phyloP scores from a whole-genome alignment of 2,329 filamentous ascomycete genomes.

The Stromatinia cepivora region DNA sequence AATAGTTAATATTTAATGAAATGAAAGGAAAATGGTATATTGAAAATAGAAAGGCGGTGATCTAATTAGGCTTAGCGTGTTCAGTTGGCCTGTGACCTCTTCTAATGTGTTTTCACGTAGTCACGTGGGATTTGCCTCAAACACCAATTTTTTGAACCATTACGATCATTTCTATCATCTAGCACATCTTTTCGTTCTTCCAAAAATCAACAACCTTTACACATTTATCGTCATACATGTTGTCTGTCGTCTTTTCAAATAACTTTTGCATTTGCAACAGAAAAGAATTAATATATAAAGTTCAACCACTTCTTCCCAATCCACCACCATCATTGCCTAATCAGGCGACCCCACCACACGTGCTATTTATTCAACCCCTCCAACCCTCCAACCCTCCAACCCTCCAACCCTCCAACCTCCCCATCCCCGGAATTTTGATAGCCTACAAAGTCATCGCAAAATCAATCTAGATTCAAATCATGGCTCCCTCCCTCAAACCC shows the following conservation, averaged over 20 bases:
- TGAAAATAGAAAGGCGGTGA: too few relatives aligned
- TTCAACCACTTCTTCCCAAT: background rate
- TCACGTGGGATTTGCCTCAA: background rate
- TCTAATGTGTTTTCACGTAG: background rate
- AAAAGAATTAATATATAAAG: background rate
- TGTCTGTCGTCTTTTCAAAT: background rate
- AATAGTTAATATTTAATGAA: too few relatives aligned
- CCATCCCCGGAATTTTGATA: background rate
- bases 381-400: background rate
- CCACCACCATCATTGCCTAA: background rate
- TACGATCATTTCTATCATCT: background rate
- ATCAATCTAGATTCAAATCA: background rate
- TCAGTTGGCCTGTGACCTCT: too few relatives aligned
- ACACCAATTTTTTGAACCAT: background rate
- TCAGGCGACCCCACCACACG: background rate
- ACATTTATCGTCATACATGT: background rate
- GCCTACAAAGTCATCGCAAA: too few relatives aligned
- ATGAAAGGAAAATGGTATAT: too few relatives aligned
- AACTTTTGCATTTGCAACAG: background rate
- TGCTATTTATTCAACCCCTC: constrained; percentile 2
- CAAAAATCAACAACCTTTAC: background rate
- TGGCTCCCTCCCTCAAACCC: constrained; percentile 42
- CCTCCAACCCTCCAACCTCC: background rate
- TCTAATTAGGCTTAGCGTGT: too few relatives aligned
- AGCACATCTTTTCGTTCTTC: background rate